Evolutionary conservation across 306 rosid genomes (phyloP).

Genomic region (Gastrolobium villosum): DNA sequence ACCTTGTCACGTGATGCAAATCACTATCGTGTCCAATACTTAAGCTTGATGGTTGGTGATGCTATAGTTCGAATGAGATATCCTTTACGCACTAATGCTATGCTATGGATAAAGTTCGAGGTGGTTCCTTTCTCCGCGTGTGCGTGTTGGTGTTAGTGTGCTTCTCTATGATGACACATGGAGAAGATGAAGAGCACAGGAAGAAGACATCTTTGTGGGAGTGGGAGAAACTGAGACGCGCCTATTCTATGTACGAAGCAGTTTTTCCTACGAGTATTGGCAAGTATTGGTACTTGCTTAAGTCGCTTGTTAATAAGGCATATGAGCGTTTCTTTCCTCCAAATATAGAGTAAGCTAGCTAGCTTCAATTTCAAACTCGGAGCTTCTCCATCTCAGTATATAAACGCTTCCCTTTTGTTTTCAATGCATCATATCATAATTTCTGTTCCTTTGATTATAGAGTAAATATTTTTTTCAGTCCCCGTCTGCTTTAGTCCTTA

Average conservation of each 20-base stretch:
- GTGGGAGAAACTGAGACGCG: constrained; percentile 37
- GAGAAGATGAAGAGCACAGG: constrained; percentile 7
- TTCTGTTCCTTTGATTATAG: background rate
- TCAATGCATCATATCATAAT: too few relatives aligned
- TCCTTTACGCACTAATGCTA: background rate
- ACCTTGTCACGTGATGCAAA: constrained; percentile 3
- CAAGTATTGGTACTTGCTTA: constrained; percentile 30
- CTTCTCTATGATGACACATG: background rate
- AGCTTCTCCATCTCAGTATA: too few relatives aligned
- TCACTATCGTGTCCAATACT: constrained; percentile 25
- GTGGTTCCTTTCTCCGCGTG: too few relatives aligned
- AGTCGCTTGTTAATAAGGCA: constrained; percentile 4
- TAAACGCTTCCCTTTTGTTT: too few relatives aligned
- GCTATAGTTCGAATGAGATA: background rate
- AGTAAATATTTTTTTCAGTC: too few relatives aligned
- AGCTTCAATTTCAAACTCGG: background rate
- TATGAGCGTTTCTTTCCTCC: constrained; percentile 47
- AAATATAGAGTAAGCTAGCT: constrained; percentile 46
- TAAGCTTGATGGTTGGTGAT: background rate
- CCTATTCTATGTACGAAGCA: constrained; percentile 39
- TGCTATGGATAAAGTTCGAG: background rate
- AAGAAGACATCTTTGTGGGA: background rate
- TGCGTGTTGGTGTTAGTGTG: constrained; percentile 5
- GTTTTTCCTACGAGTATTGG: background rate
- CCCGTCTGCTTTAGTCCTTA: too few relatives aligned